A percentile compares a stretch with the other conserved stretches of the same genome.
Conservation (phyloP, 352 stramenopile species). For the Phytophthora syringae region DNA sequence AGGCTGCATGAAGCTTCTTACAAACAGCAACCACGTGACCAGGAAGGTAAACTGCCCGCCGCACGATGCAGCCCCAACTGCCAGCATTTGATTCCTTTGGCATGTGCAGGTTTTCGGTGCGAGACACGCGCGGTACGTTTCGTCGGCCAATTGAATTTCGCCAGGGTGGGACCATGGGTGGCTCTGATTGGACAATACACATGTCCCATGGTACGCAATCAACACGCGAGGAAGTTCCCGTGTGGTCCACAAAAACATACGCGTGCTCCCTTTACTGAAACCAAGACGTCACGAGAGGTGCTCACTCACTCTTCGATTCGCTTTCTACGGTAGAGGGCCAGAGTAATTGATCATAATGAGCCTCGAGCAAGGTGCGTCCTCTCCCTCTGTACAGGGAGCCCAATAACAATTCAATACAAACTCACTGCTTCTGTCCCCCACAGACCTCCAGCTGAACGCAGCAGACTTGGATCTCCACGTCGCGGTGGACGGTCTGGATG, state of each 20-base stretch:
- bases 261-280: too few relatives aligned
- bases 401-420: not conserved
- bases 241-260: conserved; percentile 21
- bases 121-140: too few relatives aligned
- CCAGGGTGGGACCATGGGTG: conserved; percentile 1
- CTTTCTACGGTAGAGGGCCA: not conserved
- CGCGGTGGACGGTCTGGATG: conserved; percentile 28
- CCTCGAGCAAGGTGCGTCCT: conserved; percentile 20
- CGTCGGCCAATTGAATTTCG: too few relatives aligned
- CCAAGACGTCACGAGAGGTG: not conserved
- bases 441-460: conserved; percentile 27
- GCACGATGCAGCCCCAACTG: too few relatives aligned
- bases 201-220: conserved; percentile 28
- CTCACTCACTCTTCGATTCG: conserved; percentile 21
- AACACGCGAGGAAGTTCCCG: not conserved
- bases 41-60: too few relatives aligned
- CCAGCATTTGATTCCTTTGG: too few relatives aligned
- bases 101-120: too few relatives aligned
- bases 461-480: conserved; percentile 27
- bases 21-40: too few relatives aligned
- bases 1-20: too few relatives aligned
- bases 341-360: conserved; percentile 19
- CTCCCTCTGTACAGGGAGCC: not conserved
- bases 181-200: conserved; percentile 1
- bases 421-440: not conserved